A percentile compares a stretch with the other conserved stretches of the same genome.
Conservation (phyloP, 2,329 filamentous ascomycete species). For the Pestalotiopsis sp. region DNA sequence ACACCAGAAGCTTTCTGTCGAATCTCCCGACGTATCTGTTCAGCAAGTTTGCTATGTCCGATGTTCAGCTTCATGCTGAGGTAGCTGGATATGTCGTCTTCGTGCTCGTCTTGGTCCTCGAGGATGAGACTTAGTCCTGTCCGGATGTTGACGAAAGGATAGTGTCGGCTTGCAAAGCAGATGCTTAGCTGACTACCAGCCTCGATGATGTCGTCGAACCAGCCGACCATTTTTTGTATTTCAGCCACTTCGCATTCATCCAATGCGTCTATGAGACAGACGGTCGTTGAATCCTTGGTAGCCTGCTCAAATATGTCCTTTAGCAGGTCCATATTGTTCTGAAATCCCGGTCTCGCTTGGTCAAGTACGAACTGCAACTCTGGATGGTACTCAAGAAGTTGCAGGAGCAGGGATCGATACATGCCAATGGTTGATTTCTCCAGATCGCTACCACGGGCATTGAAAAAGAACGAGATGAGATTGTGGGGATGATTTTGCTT, state of each 20-base stretch:
- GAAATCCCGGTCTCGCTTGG: not conserved
- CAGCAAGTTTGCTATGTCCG: slow-evolving; percentile 18
- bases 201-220: slow-evolving; percentile 38
- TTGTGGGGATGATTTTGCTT: not conserved
- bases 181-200: slow-evolving; percentile 25
- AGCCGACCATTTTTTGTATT: slow-evolving; percentile 42
- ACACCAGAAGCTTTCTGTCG: slow-evolving; percentile 39
- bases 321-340: slow-evolving; percentile 20
- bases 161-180: slow-evolving; percentile 44
- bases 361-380: slow-evolving; percentile 37
- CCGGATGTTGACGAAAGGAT: slow-evolving; percentile 33
- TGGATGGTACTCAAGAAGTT: slow-evolving; percentile 40
- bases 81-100: slow-evolving; percentile 34
- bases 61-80: slow-evolving; percentile 29
- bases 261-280: slow-evolving; percentile 36
- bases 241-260: slow-evolving; percentile 50
- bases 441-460: slow-evolving; percentile 42
- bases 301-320: slow-evolving; percentile 23
- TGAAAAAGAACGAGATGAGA: slow-evolving; percentile 48
- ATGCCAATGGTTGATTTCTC: slow-evolving; percentile 49
- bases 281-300: slow-evolving; percentile 16
- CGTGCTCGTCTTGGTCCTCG: slow-evolving; percentile 29
- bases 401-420: slow-evolving; percentile 50
- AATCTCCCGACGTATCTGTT: slow-evolving; percentile 32
- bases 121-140: slow-evolving; percentile 30